Percentiles rank a stretch among this genome's conserved stretches.
Conservation (phyloP, 2,329 filamentous ascomycete species). For the Ploettnerulaceae sp. region DNA sequence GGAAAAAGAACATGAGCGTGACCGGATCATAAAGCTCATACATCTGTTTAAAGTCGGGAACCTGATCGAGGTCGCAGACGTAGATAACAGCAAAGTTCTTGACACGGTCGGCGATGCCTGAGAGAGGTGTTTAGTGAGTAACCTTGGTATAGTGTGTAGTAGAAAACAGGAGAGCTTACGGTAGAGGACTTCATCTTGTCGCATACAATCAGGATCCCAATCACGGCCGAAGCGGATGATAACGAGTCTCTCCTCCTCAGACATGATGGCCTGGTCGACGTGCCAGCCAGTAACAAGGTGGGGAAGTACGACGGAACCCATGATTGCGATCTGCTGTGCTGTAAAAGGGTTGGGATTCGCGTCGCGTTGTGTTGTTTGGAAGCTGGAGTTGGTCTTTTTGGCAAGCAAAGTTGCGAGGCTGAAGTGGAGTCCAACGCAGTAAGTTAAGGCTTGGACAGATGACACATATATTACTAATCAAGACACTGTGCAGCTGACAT, state of each 20-base stretch:
- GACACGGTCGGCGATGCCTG: conserved; percentile 77
- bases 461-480: too few relatives aligned
- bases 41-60: conserved; percentile 94
- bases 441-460: too few relatives aligned
- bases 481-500: too few relatives aligned
- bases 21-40: conserved; percentile 88
- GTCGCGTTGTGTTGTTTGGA: background rate
- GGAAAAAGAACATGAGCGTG: conserved; percentile 96
- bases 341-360: too few relatives aligned
- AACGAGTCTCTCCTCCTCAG: conserved; percentile 85
- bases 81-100: conserved; percentile 94
- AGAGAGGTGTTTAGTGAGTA: background rate
- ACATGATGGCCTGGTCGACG: conserved; percentile 90
- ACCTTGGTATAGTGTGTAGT: background rate
- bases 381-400: background rate
- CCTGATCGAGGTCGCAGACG: conserved; percentile 85
- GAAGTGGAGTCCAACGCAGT: background rate
- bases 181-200: conserved; percentile 80
- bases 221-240: conserved; percentile 92
- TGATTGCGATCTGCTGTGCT: conserved; percentile 15
- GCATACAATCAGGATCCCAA: conserved; percentile 73
- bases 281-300: conserved; percentile 94
- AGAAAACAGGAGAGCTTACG: conserved; percentile 1
- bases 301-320: conserved; percentile 83
- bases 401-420: background rate